Evolutionary conservation across 768 basidiomycete genomes (phyloP).

Genomic region (Lenzites betulinus): DNA sequence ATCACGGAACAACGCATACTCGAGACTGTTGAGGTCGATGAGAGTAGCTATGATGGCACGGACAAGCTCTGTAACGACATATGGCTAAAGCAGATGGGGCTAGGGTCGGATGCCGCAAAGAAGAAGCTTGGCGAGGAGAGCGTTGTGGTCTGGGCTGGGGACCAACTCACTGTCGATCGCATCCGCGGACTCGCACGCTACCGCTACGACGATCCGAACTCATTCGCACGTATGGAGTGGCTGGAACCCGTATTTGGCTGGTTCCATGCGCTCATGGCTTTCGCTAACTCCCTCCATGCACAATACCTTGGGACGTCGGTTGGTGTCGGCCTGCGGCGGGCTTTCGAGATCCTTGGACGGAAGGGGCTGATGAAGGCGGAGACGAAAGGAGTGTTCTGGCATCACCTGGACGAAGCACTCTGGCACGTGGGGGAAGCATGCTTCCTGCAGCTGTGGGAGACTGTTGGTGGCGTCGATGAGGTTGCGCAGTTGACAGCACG

Average conservation of each 20-base stretch:
- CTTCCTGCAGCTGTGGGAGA: constrained; percentile 37
- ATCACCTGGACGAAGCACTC: constrained; percentile 39
- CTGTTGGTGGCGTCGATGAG: constrained; percentile 26
- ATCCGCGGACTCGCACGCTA: constrained; percentile 41
- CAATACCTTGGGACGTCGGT: constrained; percentile 41
- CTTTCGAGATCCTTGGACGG: constrained; percentile 24
- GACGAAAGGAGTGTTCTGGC: constrained; percentile 26
- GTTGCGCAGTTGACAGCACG: too few relatives aligned
- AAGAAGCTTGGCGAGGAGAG: not conserved
- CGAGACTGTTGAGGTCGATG: constrained; percentile 19
- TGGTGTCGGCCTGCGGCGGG: constrained; percentile 23
- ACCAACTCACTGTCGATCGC: constrained; percentile 42
- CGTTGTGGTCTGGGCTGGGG: constrained; percentile 6
- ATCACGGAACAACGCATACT: constrained; percentile 20
- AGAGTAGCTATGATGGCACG: constrained; percentile 29
- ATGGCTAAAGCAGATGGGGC: constrained; percentile 21
- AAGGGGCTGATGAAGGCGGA: constrained; percentile 20
- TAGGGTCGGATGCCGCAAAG: not conserved
- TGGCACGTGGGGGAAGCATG: constrained; percentile 40
- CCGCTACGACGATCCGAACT: constrained; percentile 39
- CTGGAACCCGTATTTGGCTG: constrained; percentile 39
- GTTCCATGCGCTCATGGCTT: constrained; percentile 37
- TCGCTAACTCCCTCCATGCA: constrained; percentile 34
- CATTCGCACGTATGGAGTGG: constrained; percentile 41
- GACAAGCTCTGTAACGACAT: constrained; percentile 12